Evolutionary conservation across 495 filamentous ascomycete genomes (phyloP), one percentile per base, ranked within the genome.

Genomic region (Parathielavia hyrcaniae): DNA sequence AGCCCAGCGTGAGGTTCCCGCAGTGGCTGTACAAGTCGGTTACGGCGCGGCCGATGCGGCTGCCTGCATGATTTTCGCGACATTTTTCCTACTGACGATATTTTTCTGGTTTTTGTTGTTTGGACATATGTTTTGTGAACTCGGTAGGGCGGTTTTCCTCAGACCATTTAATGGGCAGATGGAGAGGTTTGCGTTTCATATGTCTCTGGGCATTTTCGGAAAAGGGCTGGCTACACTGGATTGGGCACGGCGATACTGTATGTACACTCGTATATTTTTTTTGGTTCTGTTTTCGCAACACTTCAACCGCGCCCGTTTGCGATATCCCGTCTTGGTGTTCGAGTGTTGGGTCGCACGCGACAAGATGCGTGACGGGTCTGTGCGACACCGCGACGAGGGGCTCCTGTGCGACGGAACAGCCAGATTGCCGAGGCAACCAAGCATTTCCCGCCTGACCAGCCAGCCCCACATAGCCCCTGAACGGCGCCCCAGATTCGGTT

Each of bases 1-100:
- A 81, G 61, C 83, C 81, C 0, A 79, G 76, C 50, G 71, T 84
- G 34, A 71, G 64, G 55, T 75, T 84, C 61, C 66, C 77, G 22
- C 71, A 71, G 47, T 83, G 81, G 81, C 48, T 79, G 38, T 82
- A 82, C 64, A 67, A 61, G 43, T 73, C 66, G 59, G 53, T 64
- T 30, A 23, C 54, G 32, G 23, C 51, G 0, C 49, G 48, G 40
- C 59, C 60, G 22, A 50, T 17, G 32, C 51, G 51, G 44, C 36
- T 64, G 38, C 61, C 64, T 30, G 54, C 59, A 36, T 61, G 55
- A 64, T 46, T 3, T 32, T 16, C 5, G n/a, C n/a, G 14, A 32
- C 5, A 5, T 12, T 30, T 48, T 32, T 2, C 32, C 32, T 53
- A 10, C 12, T 4, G 32, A 9, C 34, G 17, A 11, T 19, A 8